Conservation (phyloP, 2,329 filamentous ascomycete species). For the Ascochyta lentis region DNA sequence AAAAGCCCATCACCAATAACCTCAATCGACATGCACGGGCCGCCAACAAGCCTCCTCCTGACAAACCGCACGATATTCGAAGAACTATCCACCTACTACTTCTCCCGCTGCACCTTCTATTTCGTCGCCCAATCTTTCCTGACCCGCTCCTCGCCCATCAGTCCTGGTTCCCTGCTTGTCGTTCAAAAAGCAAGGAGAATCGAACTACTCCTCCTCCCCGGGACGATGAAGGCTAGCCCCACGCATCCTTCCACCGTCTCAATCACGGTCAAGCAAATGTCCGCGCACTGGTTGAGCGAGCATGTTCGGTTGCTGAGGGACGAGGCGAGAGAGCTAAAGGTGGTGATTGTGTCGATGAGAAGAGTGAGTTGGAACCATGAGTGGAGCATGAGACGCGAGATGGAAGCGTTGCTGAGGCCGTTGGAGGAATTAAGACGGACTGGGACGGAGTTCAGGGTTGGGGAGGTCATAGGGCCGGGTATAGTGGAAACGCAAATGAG, state of each 20-base stretch:
- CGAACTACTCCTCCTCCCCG: slow-evolving; percentile 9
- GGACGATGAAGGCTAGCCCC: slow-evolving; percentile 5
- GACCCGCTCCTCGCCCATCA: neutral
- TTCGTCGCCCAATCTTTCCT: slow-evolving; percentile 13
- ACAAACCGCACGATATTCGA: slow-evolving; percentile 14
- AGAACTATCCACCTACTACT: slow-evolving; percentile 24
- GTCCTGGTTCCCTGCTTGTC: neutral
- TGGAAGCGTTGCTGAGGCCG: slow-evolving; percentile 14
- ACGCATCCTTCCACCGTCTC: neutral
- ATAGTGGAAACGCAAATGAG: slow-evolving; percentile 10
- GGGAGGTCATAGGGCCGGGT: slow-evolving; percentile 13
- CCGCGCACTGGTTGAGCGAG: slow-evolving; percentile 15
- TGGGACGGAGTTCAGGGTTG: slow-evolving; percentile 13
- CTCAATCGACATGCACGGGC: slow-evolving; percentile 18
- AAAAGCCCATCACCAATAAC: slow-evolving; percentile 14
- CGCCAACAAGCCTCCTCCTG: slow-evolving; percentile 19
- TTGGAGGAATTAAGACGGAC: slow-evolving; percentile 12
- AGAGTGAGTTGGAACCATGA: slow-evolving; percentile 12
- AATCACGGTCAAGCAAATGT: slow-evolving; percentile 1
- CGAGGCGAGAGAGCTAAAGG: slow-evolving; percentile 14
- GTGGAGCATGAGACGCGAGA: slow-evolving; percentile 11
- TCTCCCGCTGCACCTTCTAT: slow-evolving; percentile 21
- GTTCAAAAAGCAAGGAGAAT: slow-evolving; percentile 11
- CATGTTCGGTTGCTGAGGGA: slow-evolving; percentile 13
- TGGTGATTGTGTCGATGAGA: slow-evolving; percentile 12